Base-by-base conservation (phyloP, 208 protist genomes). In the Trypanosoma caninum region DNA sequence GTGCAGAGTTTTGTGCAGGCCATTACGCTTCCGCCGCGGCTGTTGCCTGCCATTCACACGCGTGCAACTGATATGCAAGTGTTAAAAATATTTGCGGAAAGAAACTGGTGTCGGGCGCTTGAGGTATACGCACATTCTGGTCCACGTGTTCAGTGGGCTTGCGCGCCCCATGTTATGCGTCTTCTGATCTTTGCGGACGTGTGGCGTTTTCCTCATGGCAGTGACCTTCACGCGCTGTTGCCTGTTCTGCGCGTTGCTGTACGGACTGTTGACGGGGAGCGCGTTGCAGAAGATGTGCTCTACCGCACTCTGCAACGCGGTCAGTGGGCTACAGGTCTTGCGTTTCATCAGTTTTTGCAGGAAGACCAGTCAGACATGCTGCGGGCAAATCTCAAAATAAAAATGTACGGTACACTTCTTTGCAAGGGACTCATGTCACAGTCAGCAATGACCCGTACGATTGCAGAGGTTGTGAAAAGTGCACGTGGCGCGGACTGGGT, bases 261-360 rank as follows among this genome's bases (percentile, higher is more conserved):
- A 14, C 45, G 56, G 16, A 31, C 66, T n/a, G 65, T 60, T 60
- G 76, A 65, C 37, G 62, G 68, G 20, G 54, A 65, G 10, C 41
- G 64, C 35, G 46, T 87, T 8, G 61, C 76, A 4, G 76, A 85
- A 54, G 77, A 83, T 31, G 45, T 85, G 37, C 61, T 93, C 23
- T 62, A 60, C 31, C 61, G 55, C 28, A 63, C 72, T 37, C 71
- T 89, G 27, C 59, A 47, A 20, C 69, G 61, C 1, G 86, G 86
- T 9, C 51, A 76, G 45, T 93, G 86, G 86, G 65, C 68, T 38
- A 70, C 65, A 2, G 86, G 82, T 3, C 66, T 93, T 11, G 66
- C 74, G 40, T 82, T 89, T 28, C 77, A 88, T 46, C 75, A 82
- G 47, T 51, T 79, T 18, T 42, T 89, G 9, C 58, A 56, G 2